Base-by-base conservation (phyloP, 495 filamentous ascomycete genomes). In the Lasiosphaeriaceae sp. region DNA sequence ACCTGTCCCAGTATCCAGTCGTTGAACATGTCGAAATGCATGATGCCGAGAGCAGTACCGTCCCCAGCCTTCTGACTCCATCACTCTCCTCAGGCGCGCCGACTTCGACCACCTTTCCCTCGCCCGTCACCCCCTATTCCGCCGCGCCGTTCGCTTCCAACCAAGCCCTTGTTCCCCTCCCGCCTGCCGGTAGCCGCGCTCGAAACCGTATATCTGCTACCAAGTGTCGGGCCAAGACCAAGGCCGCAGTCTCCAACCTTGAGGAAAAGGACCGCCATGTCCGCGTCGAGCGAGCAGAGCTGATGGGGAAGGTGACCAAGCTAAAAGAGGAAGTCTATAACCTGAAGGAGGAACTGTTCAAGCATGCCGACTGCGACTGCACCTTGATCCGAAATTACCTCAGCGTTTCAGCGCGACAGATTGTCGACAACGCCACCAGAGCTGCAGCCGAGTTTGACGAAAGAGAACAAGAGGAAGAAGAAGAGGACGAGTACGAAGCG, bases 281-380 rank as follows among this genome's bases (percentile, higher is more conserved):
- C 20, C 29, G 17, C 31, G 31, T 6, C 19, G 11, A 11, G 22
- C 50, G 20, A 2, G 29, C n/a, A 26, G 21, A 52, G 50, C 50
- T 52, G n/a, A 52, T 22, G 34, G 31, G 22, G 8, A 23, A 16
- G 8, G 17, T 52, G 8, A 17, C 20, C 5, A 14, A 39, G 31
- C 50, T 52, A 11, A 39, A 52, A 24, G 31, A 52, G 20, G 50
- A 52, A 31, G 50, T 41, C 9, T 52, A 52, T 31, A 39, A 26
- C 11, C 50, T 52, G 11, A 52, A 52, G 50, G 19, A 52, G 21
- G n/a, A 52, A 17, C 34, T 52, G 50, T 43, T 52, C 34, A 41
- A 22, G 34, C 50, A 52, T 31, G 31, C 12, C 50, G 11, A 39
- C 31, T 52, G 50, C 50, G 34, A 22, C 19, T 52, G 50, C 34